Conservation (phyloP, 192 early-diverging fungal species). For the Entomortierella beljakovae region DNA sequence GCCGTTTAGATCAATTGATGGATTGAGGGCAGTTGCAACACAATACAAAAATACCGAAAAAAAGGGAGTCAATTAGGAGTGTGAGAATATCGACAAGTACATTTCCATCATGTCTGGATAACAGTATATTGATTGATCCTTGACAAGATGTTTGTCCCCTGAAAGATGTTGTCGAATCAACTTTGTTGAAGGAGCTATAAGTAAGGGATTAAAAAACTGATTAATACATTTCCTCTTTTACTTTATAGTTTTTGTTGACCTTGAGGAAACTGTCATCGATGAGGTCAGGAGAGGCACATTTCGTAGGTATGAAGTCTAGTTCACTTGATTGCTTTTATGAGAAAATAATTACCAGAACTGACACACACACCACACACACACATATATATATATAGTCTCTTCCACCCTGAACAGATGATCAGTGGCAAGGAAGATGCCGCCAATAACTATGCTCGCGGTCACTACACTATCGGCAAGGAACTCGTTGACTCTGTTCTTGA, state of each 20-base stretch:
- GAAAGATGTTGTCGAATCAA: neutral
- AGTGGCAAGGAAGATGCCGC: constrained; percentile 99
- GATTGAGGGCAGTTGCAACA: neutral
- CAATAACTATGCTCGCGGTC: constrained; percentile 99
- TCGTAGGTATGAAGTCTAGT: constrained; percentile 68
- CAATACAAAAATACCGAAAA: neutral
- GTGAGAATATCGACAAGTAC: neutral
- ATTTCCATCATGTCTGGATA: neutral
- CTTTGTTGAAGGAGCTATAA: neutral
- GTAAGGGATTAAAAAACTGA: neutral
- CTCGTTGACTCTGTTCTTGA: constrained; percentile 97
- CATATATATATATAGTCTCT: constrained; percentile 41
- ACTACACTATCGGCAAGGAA: constrained; percentile 99
- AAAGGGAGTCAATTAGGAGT: constrained; percentile 3
- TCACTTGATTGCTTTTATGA: neutral
- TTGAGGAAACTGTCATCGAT: constrained; percentile 96
- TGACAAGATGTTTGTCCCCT: neutral
- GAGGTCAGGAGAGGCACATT: constrained; percentile 99
- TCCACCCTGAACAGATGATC: constrained; percentile 94
- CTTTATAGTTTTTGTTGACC: constrained; percentile 96
- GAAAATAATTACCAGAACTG: neutral
- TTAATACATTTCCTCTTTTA: too few relatives aligned
- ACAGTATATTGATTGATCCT: neutral
- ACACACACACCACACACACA: neutral
- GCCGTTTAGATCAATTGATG: neutral